Base-by-base conservation (phyloP, 1,139 yeast genomes). In the Yamadazyma songkhlaensis region DNA sequence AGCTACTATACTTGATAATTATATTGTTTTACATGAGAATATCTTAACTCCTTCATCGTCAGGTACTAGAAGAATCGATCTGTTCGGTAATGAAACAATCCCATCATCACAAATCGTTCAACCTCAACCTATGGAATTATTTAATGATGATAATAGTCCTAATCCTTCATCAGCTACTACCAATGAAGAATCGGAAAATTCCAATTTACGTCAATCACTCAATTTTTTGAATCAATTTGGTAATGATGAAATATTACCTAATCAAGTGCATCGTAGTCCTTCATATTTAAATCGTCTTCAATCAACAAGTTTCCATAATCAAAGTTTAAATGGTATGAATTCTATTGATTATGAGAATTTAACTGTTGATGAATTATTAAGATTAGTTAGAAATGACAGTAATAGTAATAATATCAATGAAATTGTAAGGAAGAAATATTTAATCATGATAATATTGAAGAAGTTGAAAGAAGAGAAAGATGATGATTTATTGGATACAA, bases 1-100 rank as follows among this genome's bases (percentile, higher is more conserved):
- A 38, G 95, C 96, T 39, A 90, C 98, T 0, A 84, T 92, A 4
- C 69, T 92, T 49, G 97, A 92, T 59, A 90, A 89, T 60, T 89
- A 84, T 57, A 66, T 84, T 37, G 59, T 70, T 6, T 49, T 71
- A 12, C 71, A 72, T 45, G 76, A 69, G 17, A 12, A 8, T 14
- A 10, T 24, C 3, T 31, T 31, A 38, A 49, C 65, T 25, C 59
- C 66, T 8, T 65, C 66, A 40, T 48, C 55, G 25, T 67, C 64
- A 38, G 65, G 66, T 6, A 62, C 59, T 44, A 46, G 56, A 23
- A 45, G 38, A 17, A 30, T 29, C 20, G 35, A 25, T 9, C 32
- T 29, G 32, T 26, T 26, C 7, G 29, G 29, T 13, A 23, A 25
- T n/a, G 10, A 13, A 24, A 9, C 25, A 25, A 15, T 27, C 15